phyloP scores from a whole-genome alignment of 352 stramenopile species.

The Pythium myriotylum region DNA sequence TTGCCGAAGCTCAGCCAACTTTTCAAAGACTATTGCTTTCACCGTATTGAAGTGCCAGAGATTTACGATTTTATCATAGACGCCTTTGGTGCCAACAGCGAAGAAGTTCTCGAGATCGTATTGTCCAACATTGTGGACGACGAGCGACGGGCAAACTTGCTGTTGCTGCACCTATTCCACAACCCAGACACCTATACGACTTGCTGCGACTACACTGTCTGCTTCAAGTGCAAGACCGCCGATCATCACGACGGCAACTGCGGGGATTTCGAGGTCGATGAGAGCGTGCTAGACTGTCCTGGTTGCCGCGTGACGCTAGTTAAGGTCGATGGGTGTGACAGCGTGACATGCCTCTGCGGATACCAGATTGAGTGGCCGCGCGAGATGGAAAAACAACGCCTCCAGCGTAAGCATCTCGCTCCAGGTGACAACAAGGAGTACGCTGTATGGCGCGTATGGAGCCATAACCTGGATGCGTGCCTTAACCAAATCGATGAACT shows the following conservation, averaged over 20 bases:
- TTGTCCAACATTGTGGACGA: slow-evolving; percentile 51
- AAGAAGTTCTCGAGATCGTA: slow-evolving; percentile 35
- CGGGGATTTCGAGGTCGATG: slow-evolving; percentile 54
- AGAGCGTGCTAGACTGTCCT: slow-evolving; percentile 54
- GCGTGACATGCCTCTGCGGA: slow-evolving; percentile 53
- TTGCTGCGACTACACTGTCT: slow-evolving; percentile 48
- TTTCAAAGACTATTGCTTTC: slow-evolving; percentile 44
- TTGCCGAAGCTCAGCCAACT: slow-evolving; percentile 26
- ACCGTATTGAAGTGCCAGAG: slow-evolving; percentile 28
- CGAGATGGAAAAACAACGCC: slow-evolving; percentile 51
- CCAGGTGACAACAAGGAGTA: slow-evolving; percentile 34
- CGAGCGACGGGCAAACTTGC: slow-evolving; percentile 52
- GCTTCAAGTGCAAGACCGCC: slow-evolving; percentile 67
- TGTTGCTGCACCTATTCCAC: slow-evolving; percentile 47
- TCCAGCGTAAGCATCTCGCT: slow-evolving; percentile 49
- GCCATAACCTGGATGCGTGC: slow-evolving; percentile 18
- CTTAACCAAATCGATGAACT: slow-evolving; percentile 36
- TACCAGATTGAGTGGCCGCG: slow-evolving; percentile 51
- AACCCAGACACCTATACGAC: slow-evolving; percentile 49
- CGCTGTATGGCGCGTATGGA: slow-evolving; percentile 38
- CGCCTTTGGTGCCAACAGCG: slow-evolving; percentile 25
- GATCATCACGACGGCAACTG: slow-evolving; percentile 53
- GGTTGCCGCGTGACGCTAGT: slow-evolving; percentile 61
- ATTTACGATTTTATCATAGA: slow-evolving; percentile 43
- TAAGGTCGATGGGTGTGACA: slow-evolving; percentile 66